Evolutionary conservation across 2,329 filamentous ascomycete species (phyloP).

Genomic region (Xylaria sp.): DNA sequence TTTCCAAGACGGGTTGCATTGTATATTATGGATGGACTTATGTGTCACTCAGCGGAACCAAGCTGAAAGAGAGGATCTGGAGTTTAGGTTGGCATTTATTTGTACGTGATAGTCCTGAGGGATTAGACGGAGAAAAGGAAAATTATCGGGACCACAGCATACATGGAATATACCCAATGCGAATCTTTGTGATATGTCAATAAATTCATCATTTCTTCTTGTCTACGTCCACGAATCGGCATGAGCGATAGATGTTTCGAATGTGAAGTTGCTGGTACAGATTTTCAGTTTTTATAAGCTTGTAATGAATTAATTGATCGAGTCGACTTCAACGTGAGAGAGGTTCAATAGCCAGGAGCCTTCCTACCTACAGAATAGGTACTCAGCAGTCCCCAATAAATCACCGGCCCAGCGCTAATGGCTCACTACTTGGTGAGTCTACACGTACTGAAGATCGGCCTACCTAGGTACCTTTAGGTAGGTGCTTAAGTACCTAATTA

Average conservation of each 20-base stretch:
- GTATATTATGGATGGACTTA: conserved; percentile 27
- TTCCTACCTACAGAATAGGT: no score
- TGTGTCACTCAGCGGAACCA: neutral
- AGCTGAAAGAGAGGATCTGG: conserved; percentile 13
- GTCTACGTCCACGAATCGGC: no score
- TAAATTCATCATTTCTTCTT: no score
- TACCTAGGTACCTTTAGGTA: neutral
- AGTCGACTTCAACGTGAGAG: no score
- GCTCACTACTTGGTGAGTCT: no score
- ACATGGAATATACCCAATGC: conserved; percentile 43
- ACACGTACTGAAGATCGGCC: neutral
- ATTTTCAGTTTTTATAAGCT: no score
- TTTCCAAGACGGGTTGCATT: conserved; percentile 24
- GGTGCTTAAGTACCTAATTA: neutral
- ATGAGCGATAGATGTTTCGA: no score
- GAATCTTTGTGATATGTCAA: conserved; percentile 41
- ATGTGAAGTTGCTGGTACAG: no score
- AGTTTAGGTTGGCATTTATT: conserved; percentile 17
- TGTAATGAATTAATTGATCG: no score
- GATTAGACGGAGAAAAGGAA: conserved; percentile 39
- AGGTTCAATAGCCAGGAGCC: no score
- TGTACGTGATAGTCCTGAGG: conserved; percentile 36
- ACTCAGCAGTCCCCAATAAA: no score
- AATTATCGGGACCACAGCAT: conserved; percentile 36
- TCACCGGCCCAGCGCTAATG: no score